These are phyloP conservation scores for Striga hermonthica DNA, from an alignment of 305 asterid species.

Conservation along the genomic window DNA sequence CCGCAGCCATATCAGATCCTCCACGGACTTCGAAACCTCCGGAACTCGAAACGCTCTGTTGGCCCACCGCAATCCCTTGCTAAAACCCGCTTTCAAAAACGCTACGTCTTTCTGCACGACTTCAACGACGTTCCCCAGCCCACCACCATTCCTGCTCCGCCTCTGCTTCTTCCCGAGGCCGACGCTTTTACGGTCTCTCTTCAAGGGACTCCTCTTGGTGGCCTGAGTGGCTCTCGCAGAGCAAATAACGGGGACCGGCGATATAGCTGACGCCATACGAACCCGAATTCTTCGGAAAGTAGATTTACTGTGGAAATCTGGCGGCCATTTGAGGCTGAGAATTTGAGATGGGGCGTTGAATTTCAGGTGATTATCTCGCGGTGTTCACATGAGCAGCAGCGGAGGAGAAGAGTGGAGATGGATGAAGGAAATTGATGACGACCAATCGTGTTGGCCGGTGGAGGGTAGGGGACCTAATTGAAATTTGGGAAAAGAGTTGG, in stretches of 20 bases:
- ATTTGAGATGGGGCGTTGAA: background rate
- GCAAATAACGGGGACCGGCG: slow-evolving; percentile 36
- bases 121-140: slow-evolving; percentile 48
- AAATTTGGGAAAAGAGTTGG: background rate
- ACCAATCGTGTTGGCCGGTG: background rate
- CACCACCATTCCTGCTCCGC: slow-evolving; percentile 39
- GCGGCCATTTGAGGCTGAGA: slow-evolving; percentile 2
- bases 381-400: background rate
- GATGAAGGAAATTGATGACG: background rate
- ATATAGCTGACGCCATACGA: slow-evolving; percentile 34
- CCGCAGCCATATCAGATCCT: slow-evolving; percentile 82
- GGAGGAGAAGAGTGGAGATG: background rate
- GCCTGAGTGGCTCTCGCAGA: slow-evolving; percentile 29
- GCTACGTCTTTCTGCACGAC: slow-evolving; percentile 60
- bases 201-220: slow-evolving; percentile 28
- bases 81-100: slow-evolving; percentile 50
- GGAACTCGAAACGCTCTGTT: slow-evolving; percentile 56
- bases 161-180: slow-evolving; percentile 31
- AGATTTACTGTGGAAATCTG: slow-evolving; percentile 4
- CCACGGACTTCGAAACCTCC: slow-evolving; percentile 53
- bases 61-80: slow-evolving; percentile 68
- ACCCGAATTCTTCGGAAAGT: background rate
- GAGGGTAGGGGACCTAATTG: background rate
- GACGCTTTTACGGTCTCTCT: slow-evolving; percentile 12
- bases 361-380: background rate